A percentile compares a stretch with the other conserved stretches of the same genome.
Conservation (phyloP, 345 rosid species). For the Populus euphratica region DNA sequence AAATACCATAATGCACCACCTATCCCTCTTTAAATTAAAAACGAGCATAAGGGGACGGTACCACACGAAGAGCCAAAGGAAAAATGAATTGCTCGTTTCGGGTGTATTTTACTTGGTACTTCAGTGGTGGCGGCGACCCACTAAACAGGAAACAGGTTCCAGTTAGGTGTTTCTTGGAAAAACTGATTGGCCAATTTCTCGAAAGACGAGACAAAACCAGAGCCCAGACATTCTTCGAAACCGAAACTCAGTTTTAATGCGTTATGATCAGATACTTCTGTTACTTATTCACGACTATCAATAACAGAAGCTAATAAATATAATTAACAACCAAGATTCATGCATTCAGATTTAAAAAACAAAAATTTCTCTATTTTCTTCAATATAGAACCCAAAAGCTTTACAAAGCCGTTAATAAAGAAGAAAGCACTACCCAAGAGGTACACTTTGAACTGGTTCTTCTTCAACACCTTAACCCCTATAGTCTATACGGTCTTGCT, state of each 20-base stretch:
- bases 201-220: background rate
- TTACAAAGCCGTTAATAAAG: conserved; percentile 2
- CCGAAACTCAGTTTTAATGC: conserved; percentile 6
- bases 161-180: background rate
- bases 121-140: background rate
- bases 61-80: background rate
- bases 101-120: background rate
- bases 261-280: background rate
- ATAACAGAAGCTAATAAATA: background rate
- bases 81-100: background rate
- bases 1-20: too few relatives aligned
- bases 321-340: background rate
- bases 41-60: background rate
- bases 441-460: background rate
- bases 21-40: background rate
- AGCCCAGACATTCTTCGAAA: conserved; percentile 16
- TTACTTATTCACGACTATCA: background rate
- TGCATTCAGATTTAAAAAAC: background rate
- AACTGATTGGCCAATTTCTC: background rate
- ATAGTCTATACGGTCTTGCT: background rate
- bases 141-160: background rate
- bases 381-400: background rate
- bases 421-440: conserved; percentile 11
- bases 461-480: background rate
- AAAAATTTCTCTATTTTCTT: background rate